Evolutionary conservation across 129 eudicot species (phyloP).

Genomic region (Pseudognaphalium luteoalbum): DNA sequence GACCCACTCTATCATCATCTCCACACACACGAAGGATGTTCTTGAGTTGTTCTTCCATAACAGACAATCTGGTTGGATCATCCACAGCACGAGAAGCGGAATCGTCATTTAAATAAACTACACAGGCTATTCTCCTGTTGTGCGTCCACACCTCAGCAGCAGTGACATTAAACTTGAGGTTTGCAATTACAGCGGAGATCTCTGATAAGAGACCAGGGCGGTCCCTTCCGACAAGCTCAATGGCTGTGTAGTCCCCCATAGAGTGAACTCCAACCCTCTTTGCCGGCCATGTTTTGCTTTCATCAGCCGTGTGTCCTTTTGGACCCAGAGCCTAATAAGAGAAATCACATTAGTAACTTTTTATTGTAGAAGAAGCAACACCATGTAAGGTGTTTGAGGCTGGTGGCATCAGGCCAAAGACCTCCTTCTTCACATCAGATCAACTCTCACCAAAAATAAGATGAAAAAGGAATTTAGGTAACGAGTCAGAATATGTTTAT

Average conservation of each 20-base stretch:
- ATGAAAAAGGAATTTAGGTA: too few species aligned
- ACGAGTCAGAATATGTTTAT: not conserved
- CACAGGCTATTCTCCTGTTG: constrained; percentile 70
- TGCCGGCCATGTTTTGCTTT: constrained; percentile 58
- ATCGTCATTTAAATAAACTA: constrained; percentile 68
- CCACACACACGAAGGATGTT: constrained; percentile 68
- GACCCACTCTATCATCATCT: constrained; percentile 57
- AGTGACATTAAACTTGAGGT: constrained; percentile 61
- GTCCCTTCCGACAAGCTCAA: constrained; percentile 85
- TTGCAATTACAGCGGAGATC: constrained; percentile 74
- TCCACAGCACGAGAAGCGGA: constrained; percentile 46
- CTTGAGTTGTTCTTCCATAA: constrained; percentile 74
- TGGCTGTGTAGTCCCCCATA: constrained; percentile 66
- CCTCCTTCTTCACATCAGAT: too few species aligned
- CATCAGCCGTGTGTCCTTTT: constrained; percentile 51
- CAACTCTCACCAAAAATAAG: constrained; percentile 5
- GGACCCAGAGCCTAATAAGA: constrained; percentile 70
- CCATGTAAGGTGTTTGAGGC: too few species aligned
- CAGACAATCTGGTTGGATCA: constrained; percentile 60
- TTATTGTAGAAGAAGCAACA: too few species aligned
- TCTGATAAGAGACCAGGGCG: constrained; percentile 92
- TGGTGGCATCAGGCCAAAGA: too few species aligned
- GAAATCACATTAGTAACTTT: too few species aligned
- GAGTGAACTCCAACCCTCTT: constrained; percentile 70
- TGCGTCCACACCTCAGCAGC: constrained; percentile 97